phyloP scores from a whole-genome alignment of 192 early-diverging fungal species.

The Podila epicladia region DNA sequence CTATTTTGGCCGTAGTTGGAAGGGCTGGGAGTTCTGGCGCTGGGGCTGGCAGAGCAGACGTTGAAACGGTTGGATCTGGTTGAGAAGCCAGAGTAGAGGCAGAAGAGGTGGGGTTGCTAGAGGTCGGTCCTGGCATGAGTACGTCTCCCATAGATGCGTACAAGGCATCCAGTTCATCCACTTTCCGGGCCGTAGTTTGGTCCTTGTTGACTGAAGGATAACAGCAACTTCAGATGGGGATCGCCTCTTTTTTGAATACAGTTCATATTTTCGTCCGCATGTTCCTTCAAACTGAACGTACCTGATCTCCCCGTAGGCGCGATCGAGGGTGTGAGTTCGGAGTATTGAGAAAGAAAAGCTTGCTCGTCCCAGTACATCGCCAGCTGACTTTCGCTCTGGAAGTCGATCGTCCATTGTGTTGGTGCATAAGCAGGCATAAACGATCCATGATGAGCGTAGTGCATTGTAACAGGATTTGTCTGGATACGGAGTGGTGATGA shows the following conservation, averaged over 20 bases:
- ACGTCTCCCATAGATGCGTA: slow-evolving; percentile 62
- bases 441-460: slow-evolving; percentile 64
- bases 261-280: too few relatives aligned
- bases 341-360: slow-evolving; percentile 62
- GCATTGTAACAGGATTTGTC: slow-evolving; percentile 46
- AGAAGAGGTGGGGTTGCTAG: slow-evolving; percentile 16
- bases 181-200: slow-evolving; percentile 24
- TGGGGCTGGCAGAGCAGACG: neutral
- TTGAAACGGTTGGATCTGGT: neutral
- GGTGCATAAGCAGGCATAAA: slow-evolving; percentile 72
- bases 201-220: slow-evolving; percentile 4
- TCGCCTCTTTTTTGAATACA: too few relatives aligned
- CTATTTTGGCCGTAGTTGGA: slow-evolving; percentile 34
- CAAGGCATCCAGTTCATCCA: slow-evolving; percentile 73
- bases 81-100: slow-evolving; percentile 3
- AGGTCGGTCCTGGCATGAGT: slow-evolving; percentile 15
- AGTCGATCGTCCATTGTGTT: slow-evolving; percentile 64
- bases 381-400: slow-evolving; percentile 47
- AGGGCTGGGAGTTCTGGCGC: slow-evolving; percentile 30
- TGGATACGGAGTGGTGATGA: slow-evolving; percentile 54
- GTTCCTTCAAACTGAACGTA: neutral
- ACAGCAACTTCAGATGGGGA: too few relatives aligned
- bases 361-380: slow-evolving; percentile 72
- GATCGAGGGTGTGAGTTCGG: slow-evolving; percentile 15
- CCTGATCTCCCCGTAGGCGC: neutral